These are phyloP conservation scores for Poronia punctata DNA, from an alignment of 495 filamentous ascomycete genomes.

Conservation along the genomic window DNA sequence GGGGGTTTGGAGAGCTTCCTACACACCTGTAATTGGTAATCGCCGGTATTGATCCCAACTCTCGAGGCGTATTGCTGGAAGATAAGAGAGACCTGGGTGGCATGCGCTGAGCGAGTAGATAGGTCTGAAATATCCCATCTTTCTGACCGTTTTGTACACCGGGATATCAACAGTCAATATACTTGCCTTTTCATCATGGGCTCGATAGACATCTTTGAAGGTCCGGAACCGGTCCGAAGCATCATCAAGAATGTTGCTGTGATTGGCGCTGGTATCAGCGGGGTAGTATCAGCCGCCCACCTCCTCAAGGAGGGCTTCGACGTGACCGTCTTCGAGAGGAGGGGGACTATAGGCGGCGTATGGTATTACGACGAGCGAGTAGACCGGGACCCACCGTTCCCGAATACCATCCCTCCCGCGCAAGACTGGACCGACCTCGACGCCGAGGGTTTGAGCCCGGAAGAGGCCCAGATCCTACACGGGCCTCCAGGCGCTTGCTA, in stretches of 20 bases:
- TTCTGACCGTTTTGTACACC: neutral
- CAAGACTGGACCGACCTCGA: conserved; percentile 26
- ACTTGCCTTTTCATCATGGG: conserved; percentile 4
- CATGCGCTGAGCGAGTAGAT: neutral
- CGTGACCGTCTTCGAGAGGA: conserved; percentile 60
- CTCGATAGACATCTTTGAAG: neutral
- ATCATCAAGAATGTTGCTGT: conserved; percentile 49
- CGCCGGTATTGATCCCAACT: neutral
- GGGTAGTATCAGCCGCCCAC: conserved; percentile 56
- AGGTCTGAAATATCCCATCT: neutral
- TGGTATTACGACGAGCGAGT: conserved; percentile 60
- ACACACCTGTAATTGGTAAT: conserved; percentile 3
- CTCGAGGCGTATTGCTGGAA: too few species aligned
- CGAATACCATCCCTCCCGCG: conserved; percentile 36
- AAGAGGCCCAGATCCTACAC: conserved; percentile 16
- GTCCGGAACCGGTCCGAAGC: conserved; percentile 8
- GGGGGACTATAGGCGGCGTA: conserved; percentile 49
- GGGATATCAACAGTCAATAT: neutral
- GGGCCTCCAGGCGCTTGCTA: conserved; percentile 45
- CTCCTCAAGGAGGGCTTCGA: conserved; percentile 51
- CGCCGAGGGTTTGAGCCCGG: conserved; percentile 17
- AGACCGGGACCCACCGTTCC: conserved; percentile 52
- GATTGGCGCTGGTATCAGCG: conserved; percentile 65
- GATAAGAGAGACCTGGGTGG: neutral
- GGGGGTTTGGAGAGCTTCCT: neutral